Conservation (phyloP, 2,329 filamentous ascomycete species). For the Penicillium olsonii region DNA sequence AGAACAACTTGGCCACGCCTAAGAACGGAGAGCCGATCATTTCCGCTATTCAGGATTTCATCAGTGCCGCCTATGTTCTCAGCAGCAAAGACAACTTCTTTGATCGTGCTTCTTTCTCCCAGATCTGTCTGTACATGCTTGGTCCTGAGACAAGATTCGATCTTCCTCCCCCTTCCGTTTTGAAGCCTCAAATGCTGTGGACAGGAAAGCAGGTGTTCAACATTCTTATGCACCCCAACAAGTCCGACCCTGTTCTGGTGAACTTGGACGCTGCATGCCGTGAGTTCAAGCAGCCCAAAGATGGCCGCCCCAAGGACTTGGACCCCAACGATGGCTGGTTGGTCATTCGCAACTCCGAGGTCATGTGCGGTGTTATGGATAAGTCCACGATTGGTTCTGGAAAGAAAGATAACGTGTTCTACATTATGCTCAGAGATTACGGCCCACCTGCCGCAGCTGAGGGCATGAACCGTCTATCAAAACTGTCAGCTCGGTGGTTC, state of each 20-base stretch:
- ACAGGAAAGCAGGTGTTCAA: slow-evolving; percentile 97
- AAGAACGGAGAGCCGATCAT: slow-evolving; percentile 99
- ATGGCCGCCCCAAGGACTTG: slow-evolving; percentile 56
- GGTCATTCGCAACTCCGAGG: slow-evolving; percentile 91
- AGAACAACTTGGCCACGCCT: slow-evolving; percentile 91
- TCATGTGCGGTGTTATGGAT: slow-evolving; percentile 98
- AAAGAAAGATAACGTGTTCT: slow-evolving; percentile 98
- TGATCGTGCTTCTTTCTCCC: slow-evolving; percentile 82
- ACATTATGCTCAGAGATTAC: slow-evolving; percentile 92
- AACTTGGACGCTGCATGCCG: slow-evolving; percentile 93
- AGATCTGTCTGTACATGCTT: slow-evolving; percentile 93
- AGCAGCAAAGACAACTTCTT: slow-evolving; percentile 94
- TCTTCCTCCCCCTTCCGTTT: slow-evolving; percentile 79
- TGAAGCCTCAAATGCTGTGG: slow-evolving; percentile 87
- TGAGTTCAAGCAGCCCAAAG: slow-evolving; percentile 58
- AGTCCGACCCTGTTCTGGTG: slow-evolving; percentile 75
- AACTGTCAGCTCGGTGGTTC: slow-evolving; percentile 83
- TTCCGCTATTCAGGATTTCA: slow-evolving; percentile 98
- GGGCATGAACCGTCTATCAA: slow-evolving; percentile 92
- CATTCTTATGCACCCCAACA: slow-evolving; percentile 86
- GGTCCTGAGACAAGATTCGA: slow-evolving; percentile 76
- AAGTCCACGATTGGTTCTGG: slow-evolving; percentile 96
- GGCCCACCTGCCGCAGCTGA: slow-evolving; percentile 84
- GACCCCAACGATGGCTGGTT: slow-evolving; percentile 88
- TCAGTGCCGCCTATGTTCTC: slow-evolving; percentile 87